Evolutionary conservation across 108 stramenopile species (phyloP).

Genomic region (Discostella stelligeroides): DNA sequence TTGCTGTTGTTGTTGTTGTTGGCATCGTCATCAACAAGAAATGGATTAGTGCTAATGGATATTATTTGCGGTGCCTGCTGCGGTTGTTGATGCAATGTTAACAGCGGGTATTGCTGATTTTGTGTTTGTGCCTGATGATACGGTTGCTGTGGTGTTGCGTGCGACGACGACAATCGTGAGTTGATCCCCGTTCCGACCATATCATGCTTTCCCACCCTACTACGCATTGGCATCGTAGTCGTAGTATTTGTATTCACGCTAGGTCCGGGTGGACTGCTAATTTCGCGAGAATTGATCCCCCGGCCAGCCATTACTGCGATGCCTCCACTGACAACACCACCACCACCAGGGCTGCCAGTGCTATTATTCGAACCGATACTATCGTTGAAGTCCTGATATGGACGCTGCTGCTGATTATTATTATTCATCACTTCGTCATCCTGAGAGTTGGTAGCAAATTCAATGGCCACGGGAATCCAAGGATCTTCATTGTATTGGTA

Average conservation of each 20-base stretch:
- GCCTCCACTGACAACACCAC: neutral
- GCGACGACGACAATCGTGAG: neutral
- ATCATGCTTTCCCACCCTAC: neutral
- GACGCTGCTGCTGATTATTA: neutral
- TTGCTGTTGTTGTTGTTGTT: neutral
- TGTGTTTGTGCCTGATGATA: neutral
- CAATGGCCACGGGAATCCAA: slow-evolving; percentile 18
- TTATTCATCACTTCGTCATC: neutral
- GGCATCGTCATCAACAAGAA: slow-evolving; percentile 10
- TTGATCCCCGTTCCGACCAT: slow-evolving; percentile 14
- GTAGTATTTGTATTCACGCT: neutral
- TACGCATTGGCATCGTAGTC: neutral
- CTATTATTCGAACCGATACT: neutral
- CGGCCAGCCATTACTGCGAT: neutral
- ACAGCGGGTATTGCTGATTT: neutral
- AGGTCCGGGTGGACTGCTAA: neutral
- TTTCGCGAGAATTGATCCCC: neutral
- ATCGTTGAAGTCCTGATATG: neutral
- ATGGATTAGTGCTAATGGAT: slow-evolving; percentile 1
- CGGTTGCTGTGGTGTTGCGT: neutral
- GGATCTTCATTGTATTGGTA: too few relatives aligned
- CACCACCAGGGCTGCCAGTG: neutral
- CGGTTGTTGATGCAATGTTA: slow-evolving; percentile 1
- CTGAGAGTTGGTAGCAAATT: slow-evolving; percentile 11
- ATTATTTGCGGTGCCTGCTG: neutral